Percentiles rank a stretch among this genome's conserved stretches.
Conservation (phyloP, 176 grass and related monocot genomes). For the Melocanna baccifera region DNA sequence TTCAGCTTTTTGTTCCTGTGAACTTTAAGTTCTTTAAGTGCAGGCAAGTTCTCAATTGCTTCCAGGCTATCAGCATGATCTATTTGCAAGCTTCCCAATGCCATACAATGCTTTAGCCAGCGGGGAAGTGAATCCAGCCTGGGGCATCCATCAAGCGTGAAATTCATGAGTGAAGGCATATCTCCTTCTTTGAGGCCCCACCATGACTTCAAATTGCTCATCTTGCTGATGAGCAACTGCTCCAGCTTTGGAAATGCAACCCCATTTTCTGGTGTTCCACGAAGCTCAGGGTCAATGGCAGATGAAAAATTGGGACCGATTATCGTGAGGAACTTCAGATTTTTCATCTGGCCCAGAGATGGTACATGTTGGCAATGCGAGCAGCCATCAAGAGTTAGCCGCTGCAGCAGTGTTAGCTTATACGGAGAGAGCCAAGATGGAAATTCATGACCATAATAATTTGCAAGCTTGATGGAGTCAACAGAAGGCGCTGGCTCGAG, state of each 20-base stretch:
- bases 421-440: slow-evolving; percentile 42
- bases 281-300: slow-evolving; percentile 30
- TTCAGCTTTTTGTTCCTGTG: slow-evolving; percentile 30
- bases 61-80: slow-evolving; percentile 23
- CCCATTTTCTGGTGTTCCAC: neutral
- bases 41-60: slow-evolving; percentile 38
- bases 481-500: slow-evolving; percentile 43
- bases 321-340: slow-evolving; percentile 45
- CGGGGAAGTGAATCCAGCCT: slow-evolving; percentile 42
- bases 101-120: slow-evolving; percentile 37
- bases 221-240: slow-evolving; percentile 39
- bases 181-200: slow-evolving; percentile 17
- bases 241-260: slow-evolving; percentile 55
- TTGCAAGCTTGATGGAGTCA: slow-evolving; percentile 40
- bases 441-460: slow-evolving; percentile 46
- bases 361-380: slow-evolving; percentile 33
- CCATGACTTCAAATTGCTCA: slow-evolving; percentile 44
- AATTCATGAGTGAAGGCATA: slow-evolving; percentile 48
- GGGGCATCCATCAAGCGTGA: slow-evolving; percentile 41
- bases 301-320: slow-evolving; percentile 14
- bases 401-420: slow-evolving; percentile 12
- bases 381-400: slow-evolving; percentile 36
- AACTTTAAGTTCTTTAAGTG: slow-evolving; percentile 39
- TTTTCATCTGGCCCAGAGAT: slow-evolving; percentile 43
- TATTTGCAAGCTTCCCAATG: slow-evolving; percentile 43